Percentiles rank a stretch among this genome's conserved stretches.
phyloP scores from a whole-genome alignment of 2,329 filamentous ascomycete species.

The Epichloe glyceriae region DNA sequence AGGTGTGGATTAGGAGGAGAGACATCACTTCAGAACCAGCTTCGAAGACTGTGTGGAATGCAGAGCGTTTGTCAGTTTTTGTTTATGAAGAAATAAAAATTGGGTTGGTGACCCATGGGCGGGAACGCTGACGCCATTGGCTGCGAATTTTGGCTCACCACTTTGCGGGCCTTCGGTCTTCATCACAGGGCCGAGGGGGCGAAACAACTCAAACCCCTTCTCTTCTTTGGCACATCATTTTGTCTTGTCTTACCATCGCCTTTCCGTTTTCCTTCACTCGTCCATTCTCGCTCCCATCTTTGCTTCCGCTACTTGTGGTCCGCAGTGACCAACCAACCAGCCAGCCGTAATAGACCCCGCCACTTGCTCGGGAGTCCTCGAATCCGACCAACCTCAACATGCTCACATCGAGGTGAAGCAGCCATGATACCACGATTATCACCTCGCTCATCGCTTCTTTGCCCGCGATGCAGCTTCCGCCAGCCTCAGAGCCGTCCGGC shows the following conservation, averaged over 20 bases:
- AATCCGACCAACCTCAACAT: not conserved
- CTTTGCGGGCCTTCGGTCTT: not conserved
- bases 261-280: too few relatives aligned
- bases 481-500: conserved; percentile 14
- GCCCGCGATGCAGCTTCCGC: conserved; percentile 17
- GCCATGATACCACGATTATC: conserved; percentile 26
- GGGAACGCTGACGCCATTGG: conserved; percentile 6
- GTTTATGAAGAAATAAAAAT: not conserved
- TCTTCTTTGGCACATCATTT: too few relatives aligned
- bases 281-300: too few relatives aligned
- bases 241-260: too few relatives aligned
- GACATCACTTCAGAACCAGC: not conserved
- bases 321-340: not conserved
- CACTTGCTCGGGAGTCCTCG: not conserved
- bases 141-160: conserved; percentile 2
- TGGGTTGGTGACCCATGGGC: conserved; percentile 4
- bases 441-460: conserved; percentile 19
- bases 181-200: too few relatives aligned
- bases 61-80: not conserved
- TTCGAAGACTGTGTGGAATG: not conserved
- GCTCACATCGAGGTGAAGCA: not conserved
- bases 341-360: not conserved
- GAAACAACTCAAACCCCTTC: too few relatives aligned
- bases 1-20: conserved; percentile 22
- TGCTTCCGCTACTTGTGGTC: too few relatives aligned